A percentile compares a stretch with the other conserved stretches of the same genome.
Evolutionary conservation across 306 rosid genomes (phyloP).

Genomic region (Lablab purpureus): DNA sequence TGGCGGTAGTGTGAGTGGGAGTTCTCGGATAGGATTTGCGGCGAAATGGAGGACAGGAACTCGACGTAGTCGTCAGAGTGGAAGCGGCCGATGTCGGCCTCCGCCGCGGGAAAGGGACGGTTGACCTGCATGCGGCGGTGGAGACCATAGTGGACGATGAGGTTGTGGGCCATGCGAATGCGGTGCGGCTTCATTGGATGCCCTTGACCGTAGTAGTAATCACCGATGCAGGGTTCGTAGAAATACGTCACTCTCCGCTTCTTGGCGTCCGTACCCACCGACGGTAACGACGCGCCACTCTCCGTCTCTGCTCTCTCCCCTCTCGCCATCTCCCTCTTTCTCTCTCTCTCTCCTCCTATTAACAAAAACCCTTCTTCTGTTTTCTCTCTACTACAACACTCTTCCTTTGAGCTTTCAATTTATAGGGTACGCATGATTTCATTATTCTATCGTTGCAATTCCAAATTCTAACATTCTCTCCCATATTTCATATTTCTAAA

Average conservation of each 20-base stretch:
- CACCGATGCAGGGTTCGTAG: constrained; percentile 81
- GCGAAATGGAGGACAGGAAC: constrained; percentile 63
- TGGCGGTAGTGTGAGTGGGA: constrained; percentile 54
- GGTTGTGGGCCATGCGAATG: constrained; percentile 82
- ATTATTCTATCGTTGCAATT: neutral
- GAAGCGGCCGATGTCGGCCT: constrained; percentile 62
- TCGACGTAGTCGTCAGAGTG: constrained; percentile 75
- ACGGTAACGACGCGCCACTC: constrained; percentile 67
- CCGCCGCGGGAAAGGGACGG: constrained; percentile 65
- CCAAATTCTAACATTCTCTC: no score
- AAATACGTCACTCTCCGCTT: constrained; percentile 72
- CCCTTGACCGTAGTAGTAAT: constrained; percentile 78
- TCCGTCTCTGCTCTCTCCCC: constrained; percentile 43
- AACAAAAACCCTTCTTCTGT: neutral
- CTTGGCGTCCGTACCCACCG: constrained; percentile 63
- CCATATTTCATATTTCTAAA: no score
- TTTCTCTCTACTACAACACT: neutral
- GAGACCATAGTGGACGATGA: constrained; percentile 71
- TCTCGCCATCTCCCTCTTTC: neutral
- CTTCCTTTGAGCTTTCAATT: neutral
- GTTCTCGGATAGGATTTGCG: constrained; percentile 55
- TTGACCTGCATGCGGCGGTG: constrained; percentile 79
- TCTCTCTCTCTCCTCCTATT: neutral
- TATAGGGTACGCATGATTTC: neutral
- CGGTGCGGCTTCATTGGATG: constrained; percentile 87